Conservation (phyloP, 140 eudicot genomes). For the Bidens hawaiensis region DNA sequence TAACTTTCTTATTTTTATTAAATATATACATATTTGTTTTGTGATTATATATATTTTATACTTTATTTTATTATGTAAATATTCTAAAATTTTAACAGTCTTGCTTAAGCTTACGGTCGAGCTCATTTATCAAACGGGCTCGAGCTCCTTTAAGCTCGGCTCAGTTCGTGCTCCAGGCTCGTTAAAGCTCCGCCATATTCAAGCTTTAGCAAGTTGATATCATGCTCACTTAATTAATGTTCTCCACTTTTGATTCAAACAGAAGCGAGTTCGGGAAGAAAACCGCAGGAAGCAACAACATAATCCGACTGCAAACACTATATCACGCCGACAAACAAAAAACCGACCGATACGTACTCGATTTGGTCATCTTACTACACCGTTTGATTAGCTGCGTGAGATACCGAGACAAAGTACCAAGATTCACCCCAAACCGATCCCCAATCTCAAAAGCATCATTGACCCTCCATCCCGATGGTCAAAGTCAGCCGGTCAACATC, state of each 20-base stretch:
- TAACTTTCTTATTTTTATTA: too few relatives aligned
- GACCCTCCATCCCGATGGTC: constrained; percentile 13
- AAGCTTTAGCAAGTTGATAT: neutral
- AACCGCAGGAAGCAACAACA: constrained; percentile 35
- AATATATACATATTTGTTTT: too few relatives aligned
- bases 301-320: constrained; percentile 78
- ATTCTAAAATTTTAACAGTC: neutral
- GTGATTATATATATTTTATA: too few relatives aligned
- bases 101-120: neutral
- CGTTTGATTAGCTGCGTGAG: constrained; percentile 60
- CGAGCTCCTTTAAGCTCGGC: neutral
- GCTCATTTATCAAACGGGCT: neutral
- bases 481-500: constrained; percentile 23
- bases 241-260: constrained; percentile 4
- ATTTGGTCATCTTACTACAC: constrained; percentile 71
- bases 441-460: constrained; percentile 35
- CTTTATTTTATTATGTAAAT: neutral
- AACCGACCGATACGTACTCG: constrained; percentile 64
- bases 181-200: neutral
- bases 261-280: constrained; percentile 83
- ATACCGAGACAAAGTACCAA: constrained; percentile 52
- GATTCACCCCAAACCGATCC: constrained; percentile 38
- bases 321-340: constrained; percentile 82
- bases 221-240: neutral
- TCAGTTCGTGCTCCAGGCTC: neutral